phyloP scores from a whole-genome alignment of 371 early-diverging fungal genomes.

The Chytridium lagenaria region DNA sequence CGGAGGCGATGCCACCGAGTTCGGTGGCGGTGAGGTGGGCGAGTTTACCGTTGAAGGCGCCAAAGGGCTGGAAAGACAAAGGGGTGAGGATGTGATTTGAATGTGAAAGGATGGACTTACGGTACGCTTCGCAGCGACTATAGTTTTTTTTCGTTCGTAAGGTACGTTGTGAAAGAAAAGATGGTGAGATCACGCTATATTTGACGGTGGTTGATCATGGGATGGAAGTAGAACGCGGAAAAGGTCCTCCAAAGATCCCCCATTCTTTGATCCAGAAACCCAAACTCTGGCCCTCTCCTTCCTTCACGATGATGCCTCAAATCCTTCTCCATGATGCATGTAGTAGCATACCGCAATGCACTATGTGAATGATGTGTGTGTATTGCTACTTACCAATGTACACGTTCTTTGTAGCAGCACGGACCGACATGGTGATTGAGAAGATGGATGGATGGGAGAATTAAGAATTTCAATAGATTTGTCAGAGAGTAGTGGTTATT shows the following conservation, averaged over 20 bases:
- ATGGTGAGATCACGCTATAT: not conserved
- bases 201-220: not conserved
- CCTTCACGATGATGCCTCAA: not conserved
- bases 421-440: conserved; percentile 1
- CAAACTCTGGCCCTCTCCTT: not conserved
- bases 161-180: not conserved
- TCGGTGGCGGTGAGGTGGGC: conserved; percentile 84
- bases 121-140: conserved; percentile 58
- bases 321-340: not conserved
- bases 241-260: no score
- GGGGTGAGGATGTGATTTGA: not conserved
- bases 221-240: not conserved
- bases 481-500: not conserved
- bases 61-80: conserved; percentile 63
- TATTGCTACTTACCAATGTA: conserved; percentile 12
- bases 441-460: not conserved
- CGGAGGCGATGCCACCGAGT: conserved; percentile 90
- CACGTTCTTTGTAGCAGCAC: conserved; percentile 5
- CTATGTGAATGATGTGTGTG: not conserved
- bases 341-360: no score
- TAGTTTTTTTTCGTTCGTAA: not conserved
- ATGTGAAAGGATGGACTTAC: no score
- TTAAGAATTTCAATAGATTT: no score
- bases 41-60: conserved; percentile 87
- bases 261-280: no score